A percentile compares a stretch with the other conserved stretches of the same genome.
Evolutionary conservation across 441 rosid genomes (phyloP).

Genomic region (Capsella rubella): DNA sequence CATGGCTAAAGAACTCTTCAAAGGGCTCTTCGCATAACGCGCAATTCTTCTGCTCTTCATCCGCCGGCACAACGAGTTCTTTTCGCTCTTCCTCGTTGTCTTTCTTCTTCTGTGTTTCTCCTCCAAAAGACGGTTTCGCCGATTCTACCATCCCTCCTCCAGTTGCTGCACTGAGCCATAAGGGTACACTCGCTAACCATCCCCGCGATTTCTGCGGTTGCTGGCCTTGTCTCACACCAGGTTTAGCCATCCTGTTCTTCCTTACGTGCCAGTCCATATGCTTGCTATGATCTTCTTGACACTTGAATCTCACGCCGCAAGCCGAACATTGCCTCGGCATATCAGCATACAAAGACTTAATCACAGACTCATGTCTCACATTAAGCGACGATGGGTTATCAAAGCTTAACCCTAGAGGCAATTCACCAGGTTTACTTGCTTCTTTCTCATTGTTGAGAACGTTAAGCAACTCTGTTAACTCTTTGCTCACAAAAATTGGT

Average conservation of each 20-base stretch:
- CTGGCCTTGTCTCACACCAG: neutral
- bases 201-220: constrained; percentile 39
- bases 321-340: constrained; percentile 57
- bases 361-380: constrained; percentile 51
- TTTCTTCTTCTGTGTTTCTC: constrained; percentile 26
- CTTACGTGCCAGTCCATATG: constrained; percentile 70
- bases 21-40: constrained; percentile 52
- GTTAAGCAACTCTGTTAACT: constrained; percentile 15
- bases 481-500: constrained; percentile 31
- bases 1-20: constrained; percentile 56
- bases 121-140: constrained; percentile 24
- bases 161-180: constrained; percentile 48
- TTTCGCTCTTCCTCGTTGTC: constrained; percentile 19
- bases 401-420: constrained; percentile 36
- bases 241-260: constrained; percentile 48
- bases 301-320: constrained; percentile 56
- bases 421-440: neutral
- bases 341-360: constrained; percentile 48
- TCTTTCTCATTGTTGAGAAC: constrained; percentile 13
- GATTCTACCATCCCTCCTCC: constrained; percentile 31
- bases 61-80: constrained; percentile 45
- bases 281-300: constrained; percentile 56
- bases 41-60: constrained; percentile 52
- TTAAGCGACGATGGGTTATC: constrained; percentile 43
- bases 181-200: constrained; percentile 47